These are phyloP conservation scores for Mercurialis annua DNA, from an alignment of 345 rosid species.

Conservation along the genomic window DNA sequence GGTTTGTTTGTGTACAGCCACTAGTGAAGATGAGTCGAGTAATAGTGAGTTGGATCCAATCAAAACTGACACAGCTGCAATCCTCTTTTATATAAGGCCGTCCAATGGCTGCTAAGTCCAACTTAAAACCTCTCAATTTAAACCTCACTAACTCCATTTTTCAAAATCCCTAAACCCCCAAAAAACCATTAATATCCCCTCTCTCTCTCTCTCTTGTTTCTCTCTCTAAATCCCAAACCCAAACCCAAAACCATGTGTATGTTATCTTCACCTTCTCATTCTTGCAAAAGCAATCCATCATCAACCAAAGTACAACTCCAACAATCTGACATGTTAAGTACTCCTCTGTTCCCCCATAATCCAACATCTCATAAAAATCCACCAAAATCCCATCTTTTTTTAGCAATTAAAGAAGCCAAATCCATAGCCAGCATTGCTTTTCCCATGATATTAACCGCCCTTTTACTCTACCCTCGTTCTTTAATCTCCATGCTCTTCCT, in stretches of 20 bases:
- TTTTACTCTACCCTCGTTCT: conserved; percentile 43
- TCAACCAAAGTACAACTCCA: conserved; percentile 15
- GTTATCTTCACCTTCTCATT: conserved; percentile 9
- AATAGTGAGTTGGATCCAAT: too few species aligned
- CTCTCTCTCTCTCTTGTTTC: conserved; percentile 12
- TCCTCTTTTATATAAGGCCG: not conserved
- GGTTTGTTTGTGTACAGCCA: too few species aligned
- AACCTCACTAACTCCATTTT: conserved; percentile 11
- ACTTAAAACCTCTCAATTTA: conserved; percentile 11
- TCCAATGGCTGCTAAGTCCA: not conserved
- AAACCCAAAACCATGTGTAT: conserved; percentile 19
- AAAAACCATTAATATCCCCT: not conserved
- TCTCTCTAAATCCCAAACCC: not conserved
- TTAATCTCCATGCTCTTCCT: conserved; percentile 57
- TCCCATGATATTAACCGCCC: conserved; percentile 45
- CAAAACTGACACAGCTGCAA: too few species aligned
- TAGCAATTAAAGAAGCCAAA: conserved; percentile 29
- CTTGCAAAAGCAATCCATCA: conserved; percentile 19
- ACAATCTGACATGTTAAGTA: conserved; percentile 28
- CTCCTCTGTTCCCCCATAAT: conserved; percentile 37
- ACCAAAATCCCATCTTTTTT: conserved; percentile 18
- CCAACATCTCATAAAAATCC: conserved; percentile 31
- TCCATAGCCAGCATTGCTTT: conserved; percentile 35
- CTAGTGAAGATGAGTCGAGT: too few species aligned
- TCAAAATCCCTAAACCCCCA: not conserved